These are phyloP conservation scores for Leucocoprinus sp. DNA, from an alignment of 768 basidiomycete genomes.

Conservation along the genomic window DNA sequence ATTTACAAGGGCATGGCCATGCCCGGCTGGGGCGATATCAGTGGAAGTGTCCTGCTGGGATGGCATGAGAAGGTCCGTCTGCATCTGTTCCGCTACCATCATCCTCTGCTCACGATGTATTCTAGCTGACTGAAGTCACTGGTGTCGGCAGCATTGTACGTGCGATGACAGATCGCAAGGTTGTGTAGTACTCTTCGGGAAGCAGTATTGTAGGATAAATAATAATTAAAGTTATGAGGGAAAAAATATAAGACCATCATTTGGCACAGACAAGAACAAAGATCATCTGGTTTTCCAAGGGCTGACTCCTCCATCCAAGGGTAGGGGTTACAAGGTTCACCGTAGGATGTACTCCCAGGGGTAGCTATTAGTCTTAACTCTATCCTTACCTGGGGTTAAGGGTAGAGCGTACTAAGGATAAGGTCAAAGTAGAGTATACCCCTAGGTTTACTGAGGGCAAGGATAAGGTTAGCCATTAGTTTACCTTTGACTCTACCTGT, in stretches of 20 bases:
- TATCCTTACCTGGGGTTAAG: too few relatives aligned
- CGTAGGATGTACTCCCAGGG: too few relatives aligned
- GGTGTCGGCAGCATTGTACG: constrained; percentile 94
- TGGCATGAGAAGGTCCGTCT: constrained; percentile 92
- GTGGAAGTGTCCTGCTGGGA: constrained; percentile 56
- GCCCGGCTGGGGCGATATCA: constrained; percentile 54
- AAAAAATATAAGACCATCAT: neutral
- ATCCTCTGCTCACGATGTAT: neutral
- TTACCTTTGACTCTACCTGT: too few relatives aligned
- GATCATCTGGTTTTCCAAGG: too few relatives aligned
- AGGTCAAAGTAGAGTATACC: too few relatives aligned
- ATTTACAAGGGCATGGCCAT: constrained; percentile 93
- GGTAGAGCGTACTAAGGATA: too few relatives aligned
- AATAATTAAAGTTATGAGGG: neutral
- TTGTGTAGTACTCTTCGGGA: constrained; percentile 26
- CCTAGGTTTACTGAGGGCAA: too few relatives aligned
- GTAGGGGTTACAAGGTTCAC: too few relatives aligned
- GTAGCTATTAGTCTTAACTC: too few relatives aligned
- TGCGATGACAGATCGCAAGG: constrained; percentile 54
- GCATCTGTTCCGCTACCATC: neutral
- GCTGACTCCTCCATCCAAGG: too few relatives aligned
- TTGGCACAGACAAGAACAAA: too few relatives aligned
- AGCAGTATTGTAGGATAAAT: neutral
- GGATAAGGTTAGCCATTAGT: too few relatives aligned
- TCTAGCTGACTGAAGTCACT: constrained; percentile 84